These are phyloP conservation scores for Aspergillus heteromorphus DNA, from an alignment of 495 filamentous ascomycete species.

Conservation along the genomic window DNA sequence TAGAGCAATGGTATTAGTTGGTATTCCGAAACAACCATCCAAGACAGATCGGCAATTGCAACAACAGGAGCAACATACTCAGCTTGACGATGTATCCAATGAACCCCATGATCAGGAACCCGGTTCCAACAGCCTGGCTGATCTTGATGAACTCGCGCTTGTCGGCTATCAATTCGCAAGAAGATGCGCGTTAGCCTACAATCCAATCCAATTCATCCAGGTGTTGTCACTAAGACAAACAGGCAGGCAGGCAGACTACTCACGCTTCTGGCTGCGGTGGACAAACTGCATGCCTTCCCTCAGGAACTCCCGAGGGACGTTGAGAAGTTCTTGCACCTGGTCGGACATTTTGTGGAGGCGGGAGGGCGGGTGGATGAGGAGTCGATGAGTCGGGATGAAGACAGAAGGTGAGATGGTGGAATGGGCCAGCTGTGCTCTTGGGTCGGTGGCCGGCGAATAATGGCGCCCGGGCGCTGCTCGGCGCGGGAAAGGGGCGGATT, in stretches of 20 bases:
- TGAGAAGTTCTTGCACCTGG: slow-evolving; percentile 65
- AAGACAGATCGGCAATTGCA: background rate
- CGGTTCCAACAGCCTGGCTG: slow-evolving; percentile 89
- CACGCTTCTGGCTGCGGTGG: slow-evolving; percentile 71
- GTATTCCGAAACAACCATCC: background rate
- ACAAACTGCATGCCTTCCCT: slow-evolving; percentile 74
- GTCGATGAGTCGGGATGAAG: background rate
- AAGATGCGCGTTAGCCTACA: background rate
- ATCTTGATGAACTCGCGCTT: slow-evolving; percentile 89
- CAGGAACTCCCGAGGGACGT: slow-evolving; percentile 72
- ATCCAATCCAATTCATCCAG: background rate
- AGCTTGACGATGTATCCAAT: slow-evolving; percentile 95
- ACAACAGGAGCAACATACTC: slow-evolving; percentile 47
- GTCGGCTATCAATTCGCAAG: slow-evolving; percentile 67
- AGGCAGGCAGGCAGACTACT: background rate
- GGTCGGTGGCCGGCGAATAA: background rate
- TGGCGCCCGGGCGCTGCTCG: background rate
- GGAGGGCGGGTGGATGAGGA: background rate
- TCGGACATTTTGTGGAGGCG: slow-evolving; percentile 52
- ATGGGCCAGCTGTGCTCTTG: slow-evolving; percentile 4
- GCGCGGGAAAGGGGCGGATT: background rate
- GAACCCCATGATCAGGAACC: slow-evolving; percentile 76
- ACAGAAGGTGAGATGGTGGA: background rate
- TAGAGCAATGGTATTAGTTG: background rate
- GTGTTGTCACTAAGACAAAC: no score